Evolutionary conservation across 2,329 filamentous ascomycete species (phyloP).

Genomic region (Aspergillus sojae): DNA sequence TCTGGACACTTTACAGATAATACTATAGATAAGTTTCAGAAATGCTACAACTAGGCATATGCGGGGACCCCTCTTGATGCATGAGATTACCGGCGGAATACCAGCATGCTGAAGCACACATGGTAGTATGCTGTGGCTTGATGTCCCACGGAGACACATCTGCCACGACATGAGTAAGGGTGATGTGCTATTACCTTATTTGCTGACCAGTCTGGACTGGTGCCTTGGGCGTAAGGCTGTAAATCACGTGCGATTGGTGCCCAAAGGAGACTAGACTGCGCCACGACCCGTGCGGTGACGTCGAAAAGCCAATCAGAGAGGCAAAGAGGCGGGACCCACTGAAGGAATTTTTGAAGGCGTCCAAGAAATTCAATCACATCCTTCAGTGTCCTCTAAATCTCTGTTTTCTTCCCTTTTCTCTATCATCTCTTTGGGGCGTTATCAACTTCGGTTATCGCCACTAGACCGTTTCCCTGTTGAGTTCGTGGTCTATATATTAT

Average conservation of each 20-base stretch:
- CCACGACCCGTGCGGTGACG: slow-evolving; percentile 31
- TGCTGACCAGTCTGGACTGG: slow-evolving; percentile 4
- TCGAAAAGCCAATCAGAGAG: slow-evolving; percentile 27
- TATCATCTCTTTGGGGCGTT: not conserved
- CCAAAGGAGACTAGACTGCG: slow-evolving; percentile 25
- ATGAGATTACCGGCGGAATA: not conserved
- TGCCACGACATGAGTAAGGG: not conserved
- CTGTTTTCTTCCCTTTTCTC: slow-evolving; percentile 9
- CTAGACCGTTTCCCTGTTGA: not conserved
- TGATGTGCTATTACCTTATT: not conserved
- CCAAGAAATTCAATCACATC: not conserved
- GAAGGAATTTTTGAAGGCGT: slow-evolving; percentile 28
- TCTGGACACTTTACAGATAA: too few relatives aligned
- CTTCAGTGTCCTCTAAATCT: slow-evolving; percentile 13
- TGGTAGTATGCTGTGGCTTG: too few relatives aligned
- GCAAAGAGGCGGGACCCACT: slow-evolving; percentile 20
- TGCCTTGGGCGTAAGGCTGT: slow-evolving; percentile 16
- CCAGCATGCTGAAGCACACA: not conserved
- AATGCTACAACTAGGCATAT: too few relatives aligned
- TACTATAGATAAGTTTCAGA: too few relatives aligned
- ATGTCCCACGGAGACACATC: not conserved
- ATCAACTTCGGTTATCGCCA: slow-evolving; percentile 1
- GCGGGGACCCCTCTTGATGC: not conserved
- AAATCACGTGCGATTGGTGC: slow-evolving; percentile 23
- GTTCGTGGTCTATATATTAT: not conserved